Percentiles rank a stretch among this genome's conserved stretches.
phyloP scores from a whole-genome alignment of 2,329 filamentous ascomycete genomes.

The Emericellopsis cladophorae region DNA sequence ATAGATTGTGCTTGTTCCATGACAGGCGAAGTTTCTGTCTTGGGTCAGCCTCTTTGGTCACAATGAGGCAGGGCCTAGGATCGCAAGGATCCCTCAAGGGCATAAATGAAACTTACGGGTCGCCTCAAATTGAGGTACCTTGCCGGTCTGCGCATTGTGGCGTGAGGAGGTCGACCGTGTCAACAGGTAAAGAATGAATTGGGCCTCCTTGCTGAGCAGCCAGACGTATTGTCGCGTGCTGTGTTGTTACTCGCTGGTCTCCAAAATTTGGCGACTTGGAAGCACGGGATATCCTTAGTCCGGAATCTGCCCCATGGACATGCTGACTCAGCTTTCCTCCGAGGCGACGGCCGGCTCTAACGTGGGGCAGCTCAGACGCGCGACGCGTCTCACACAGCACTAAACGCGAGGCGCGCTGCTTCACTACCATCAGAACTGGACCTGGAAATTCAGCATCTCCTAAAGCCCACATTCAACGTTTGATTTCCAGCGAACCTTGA shows the following conservation, averaged over 20 bases:
- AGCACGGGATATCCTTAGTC: background rate
- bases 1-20: conserved; percentile 97
- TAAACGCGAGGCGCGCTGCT: too few relatives aligned
- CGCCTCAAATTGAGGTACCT: conserved; percentile 56
- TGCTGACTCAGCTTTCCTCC: too few relatives aligned
- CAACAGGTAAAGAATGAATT: too few relatives aligned
- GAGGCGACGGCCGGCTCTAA: too few relatives aligned
- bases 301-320: too few relatives aligned
- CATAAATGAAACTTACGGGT: conserved; percentile 35
- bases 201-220: background rate
- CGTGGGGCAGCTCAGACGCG: too few relatives aligned
- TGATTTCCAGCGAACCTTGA: too few relatives aligned
- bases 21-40: conserved; percentile 80
- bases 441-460: too few relatives aligned
- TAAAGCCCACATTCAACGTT: too few relatives aligned
- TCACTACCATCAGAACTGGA: too few relatives aligned
- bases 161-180: conserved; percentile 2
- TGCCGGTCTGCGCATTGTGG: conserved; percentile 39
- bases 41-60: background rate
- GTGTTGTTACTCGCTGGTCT: background rate
- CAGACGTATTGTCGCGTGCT: background rate
- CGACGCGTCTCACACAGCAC: too few relatives aligned
- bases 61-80: background rate
- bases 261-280: background rate
- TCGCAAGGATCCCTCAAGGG: background rate